Percentiles rank a stretch among this genome's conserved stretches.
Conservation (phyloP, 352 stramenopile species). For the Globisporangium irregulare region DNA sequence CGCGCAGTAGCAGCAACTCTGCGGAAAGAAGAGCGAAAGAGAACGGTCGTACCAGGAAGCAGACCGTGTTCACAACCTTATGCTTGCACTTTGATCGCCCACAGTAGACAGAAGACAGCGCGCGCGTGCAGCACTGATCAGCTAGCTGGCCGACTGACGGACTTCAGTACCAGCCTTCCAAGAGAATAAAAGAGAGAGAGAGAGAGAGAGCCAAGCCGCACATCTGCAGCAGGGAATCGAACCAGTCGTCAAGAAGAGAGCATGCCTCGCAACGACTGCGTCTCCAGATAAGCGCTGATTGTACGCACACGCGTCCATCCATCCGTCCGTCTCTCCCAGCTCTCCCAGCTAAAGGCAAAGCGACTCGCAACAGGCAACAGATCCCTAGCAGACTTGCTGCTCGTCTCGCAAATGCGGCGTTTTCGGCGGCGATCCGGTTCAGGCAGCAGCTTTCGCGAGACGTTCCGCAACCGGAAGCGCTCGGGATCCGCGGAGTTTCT, state of each 20-base stretch:
- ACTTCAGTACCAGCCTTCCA: too few species aligned
- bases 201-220: not conserved
- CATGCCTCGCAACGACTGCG: not conserved
- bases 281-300: not conserved
- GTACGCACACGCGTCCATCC: not conserved
- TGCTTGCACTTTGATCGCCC: too few species aligned
- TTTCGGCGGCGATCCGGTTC: slow-evolving; percentile 16
- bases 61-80: too few species aligned
- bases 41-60: not conserved
- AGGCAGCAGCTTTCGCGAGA: slow-evolving; percentile 30
- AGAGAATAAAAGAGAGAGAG: not conserved
- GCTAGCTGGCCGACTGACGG: too few species aligned
- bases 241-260: not conserved
- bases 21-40: not conserved
- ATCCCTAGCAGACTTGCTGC: not conserved
- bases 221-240: not conserved
- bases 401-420: slow-evolving; percentile 2
- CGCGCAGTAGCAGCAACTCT: not conserved
- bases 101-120: too few species aligned
- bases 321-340: not conserved
- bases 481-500: slow-evolving; percentile 47
- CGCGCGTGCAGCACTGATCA: too few species aligned
- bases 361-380: not conserved
- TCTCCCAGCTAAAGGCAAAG: not conserved
- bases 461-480: slow-evolving; percentile 35